Evolutionary conservation across 306 rosid species (phyloP).

Genomic region (Acmispon strigosus): DNA sequence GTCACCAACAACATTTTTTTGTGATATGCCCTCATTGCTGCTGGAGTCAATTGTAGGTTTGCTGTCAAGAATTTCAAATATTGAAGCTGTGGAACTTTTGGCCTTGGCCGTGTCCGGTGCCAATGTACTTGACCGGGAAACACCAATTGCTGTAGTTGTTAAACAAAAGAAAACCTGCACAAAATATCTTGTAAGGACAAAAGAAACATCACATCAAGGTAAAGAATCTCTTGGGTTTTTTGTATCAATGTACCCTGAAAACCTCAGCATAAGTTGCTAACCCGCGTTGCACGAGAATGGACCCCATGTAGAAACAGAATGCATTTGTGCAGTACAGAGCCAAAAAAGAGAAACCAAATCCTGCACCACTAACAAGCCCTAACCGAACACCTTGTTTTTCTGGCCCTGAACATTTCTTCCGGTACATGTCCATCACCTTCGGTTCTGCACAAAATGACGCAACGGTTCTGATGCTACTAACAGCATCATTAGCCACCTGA

Average conservation of each 20-base stretch:
- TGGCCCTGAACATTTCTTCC: conserved; percentile 55
- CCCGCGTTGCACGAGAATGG: conserved; percentile 53
- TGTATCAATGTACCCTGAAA: conserved; percentile 58
- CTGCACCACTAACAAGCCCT: conserved; percentile 72
- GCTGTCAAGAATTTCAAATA: conserved; percentile 68
- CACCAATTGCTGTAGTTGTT: conserved; percentile 59
- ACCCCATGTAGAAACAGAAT: conserved; percentile 65
- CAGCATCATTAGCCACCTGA: conserved; percentile 91
- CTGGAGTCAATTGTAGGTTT: conserved; percentile 64
- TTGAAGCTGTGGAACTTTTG: conserved; percentile 69
- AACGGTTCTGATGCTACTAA: conserved; percentile 76
- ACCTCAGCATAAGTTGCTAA: conserved; percentile 65
- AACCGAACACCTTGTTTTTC: conserved; percentile 50
- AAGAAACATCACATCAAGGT: not conserved
- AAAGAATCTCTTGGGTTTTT: not conserved
- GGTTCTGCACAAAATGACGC: conserved; percentile 85
- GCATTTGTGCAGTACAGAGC: conserved; percentile 66
- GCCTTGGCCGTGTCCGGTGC: conserved; percentile 85
- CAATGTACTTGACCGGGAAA: conserved; percentile 59
- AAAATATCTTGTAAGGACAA: conserved; percentile 2
- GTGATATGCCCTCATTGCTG: conserved; percentile 41
- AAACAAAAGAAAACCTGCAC: conserved; percentile 74
- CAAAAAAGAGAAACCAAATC: conserved; percentile 62
- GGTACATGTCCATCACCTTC: conserved; percentile 71
- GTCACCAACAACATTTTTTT: conserved; percentile 32